phyloP scores from a whole-genome alignment of 179 eudicot species.

The Nepenthes alata region DNA sequence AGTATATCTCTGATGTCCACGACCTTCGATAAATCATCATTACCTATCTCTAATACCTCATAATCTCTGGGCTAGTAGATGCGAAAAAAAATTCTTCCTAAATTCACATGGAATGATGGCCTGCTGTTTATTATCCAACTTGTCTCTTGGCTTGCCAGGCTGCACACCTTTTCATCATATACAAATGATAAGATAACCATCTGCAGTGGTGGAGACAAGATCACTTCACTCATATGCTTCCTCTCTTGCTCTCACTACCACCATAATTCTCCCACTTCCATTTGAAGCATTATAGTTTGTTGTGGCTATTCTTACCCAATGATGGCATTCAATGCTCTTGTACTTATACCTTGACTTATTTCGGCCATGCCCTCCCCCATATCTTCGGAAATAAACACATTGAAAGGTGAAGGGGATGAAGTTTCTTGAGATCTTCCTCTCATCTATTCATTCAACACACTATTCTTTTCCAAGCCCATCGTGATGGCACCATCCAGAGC shows the following conservation, averaged over 20 bases:
- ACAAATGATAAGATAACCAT: background rate
- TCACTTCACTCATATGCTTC: too few species aligned
- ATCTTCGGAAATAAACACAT: background rate
- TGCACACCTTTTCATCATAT: background rate
- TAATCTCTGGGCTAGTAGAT: background rate
- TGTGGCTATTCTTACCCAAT: too few species aligned
- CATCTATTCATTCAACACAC: constrained; percentile 12
- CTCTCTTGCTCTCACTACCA: too few species aligned
- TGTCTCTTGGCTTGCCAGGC: background rate
- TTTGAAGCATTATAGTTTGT: too few species aligned
- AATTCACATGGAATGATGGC: constrained; percentile 1
- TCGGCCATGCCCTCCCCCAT: background rate
- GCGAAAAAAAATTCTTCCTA: constrained; percentile 3
- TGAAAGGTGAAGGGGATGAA: background rate
- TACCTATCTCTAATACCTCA: background rate
- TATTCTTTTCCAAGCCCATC: constrained; percentile 7
- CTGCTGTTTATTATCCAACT: constrained; percentile 3
- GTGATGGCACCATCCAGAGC: constrained; percentile 13
- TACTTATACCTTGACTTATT: background rate
- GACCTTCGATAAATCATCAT: background rate
- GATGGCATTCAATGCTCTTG: too few species aligned
- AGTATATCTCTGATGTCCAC: background rate
- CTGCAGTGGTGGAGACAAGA: too few species aligned
- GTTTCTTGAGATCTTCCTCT: constrained; percentile 1
- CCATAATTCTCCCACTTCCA: too few species aligned